These are phyloP conservation scores for Diddensiella transvaalensis DNA, from an alignment of 805 yeast species.

Conservation along the genomic window DNA sequence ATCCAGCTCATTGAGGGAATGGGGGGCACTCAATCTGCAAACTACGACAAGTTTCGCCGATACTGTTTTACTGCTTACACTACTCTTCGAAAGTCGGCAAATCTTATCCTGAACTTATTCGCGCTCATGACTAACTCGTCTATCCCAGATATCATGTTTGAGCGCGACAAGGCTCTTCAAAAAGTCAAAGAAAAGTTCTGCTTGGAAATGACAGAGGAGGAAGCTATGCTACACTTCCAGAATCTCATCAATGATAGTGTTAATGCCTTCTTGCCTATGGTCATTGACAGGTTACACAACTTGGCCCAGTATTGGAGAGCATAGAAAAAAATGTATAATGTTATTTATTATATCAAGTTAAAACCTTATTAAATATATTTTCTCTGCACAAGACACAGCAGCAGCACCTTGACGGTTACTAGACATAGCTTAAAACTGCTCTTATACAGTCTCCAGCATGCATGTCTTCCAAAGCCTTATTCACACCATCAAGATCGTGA, in stretches of 20 bases:
- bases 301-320: conserved; percentile 98
- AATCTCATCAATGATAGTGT: conserved; percentile 91
- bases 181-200: conserved; percentile 94
- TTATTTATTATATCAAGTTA: no score
- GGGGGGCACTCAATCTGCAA: conserved; percentile 88
- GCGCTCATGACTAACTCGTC: conserved; percentile 87
- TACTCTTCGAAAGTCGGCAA: conserved; percentile 83
- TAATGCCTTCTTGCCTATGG: conserved; percentile 88
- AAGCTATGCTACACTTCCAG: conserved; percentile 92
- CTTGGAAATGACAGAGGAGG: conserved; percentile 90
- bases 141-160: conserved; percentile 83
- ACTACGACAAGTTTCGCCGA: conserved; percentile 81
- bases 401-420: not conserved
- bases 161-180: conserved; percentile 80
- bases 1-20: conserved; percentile 96
- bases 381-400: not conserved
- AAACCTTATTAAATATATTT: no score
- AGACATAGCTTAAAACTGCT: conserved; percentile 57
- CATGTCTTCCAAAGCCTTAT: conserved; percentile 90
- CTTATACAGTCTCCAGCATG: conserved; percentile 92
- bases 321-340: no score
- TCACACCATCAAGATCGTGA: conserved; percentile 72
- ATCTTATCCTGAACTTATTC: conserved; percentile 82
- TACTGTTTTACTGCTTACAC: conserved; percentile 94
- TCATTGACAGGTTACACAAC: conserved; percentile 90